A percentile compares a stretch with the other conserved stretches of the same genome.
These are phyloP conservation scores for Phycomyces blakesleeanus DNA, from an alignment of 192 early-diverging fungal genomes.

Conservation along the genomic window DNA sequence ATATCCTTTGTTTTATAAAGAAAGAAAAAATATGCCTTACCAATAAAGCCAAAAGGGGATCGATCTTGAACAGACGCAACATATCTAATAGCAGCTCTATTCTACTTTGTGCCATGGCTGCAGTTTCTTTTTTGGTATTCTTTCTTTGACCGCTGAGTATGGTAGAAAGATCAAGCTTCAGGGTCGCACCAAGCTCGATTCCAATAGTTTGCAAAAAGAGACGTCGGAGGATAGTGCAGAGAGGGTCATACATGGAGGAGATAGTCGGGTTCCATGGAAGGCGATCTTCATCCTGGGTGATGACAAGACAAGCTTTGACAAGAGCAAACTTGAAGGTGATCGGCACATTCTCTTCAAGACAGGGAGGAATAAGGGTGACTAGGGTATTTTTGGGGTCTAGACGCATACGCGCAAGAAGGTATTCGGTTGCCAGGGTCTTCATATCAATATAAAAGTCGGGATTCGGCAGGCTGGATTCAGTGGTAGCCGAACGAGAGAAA, in stretches of 20 bases:
- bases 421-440: constrained; percentile 59
- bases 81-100: constrained; percentile 72
- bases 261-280: constrained; percentile 69
- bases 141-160: constrained; percentile 12
- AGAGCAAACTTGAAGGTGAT: constrained; percentile 75
- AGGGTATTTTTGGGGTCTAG: constrained; percentile 68
- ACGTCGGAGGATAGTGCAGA: constrained; percentile 54
- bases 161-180: neutral
- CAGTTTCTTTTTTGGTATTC: constrained; percentile 29
- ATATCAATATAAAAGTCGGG: constrained; percentile 62
- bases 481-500: constrained; percentile 3
- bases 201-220: constrained; percentile 54
- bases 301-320: constrained; percentile 63
- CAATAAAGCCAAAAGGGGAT: constrained; percentile 67
- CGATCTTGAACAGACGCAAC: constrained; percentile 63
- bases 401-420: constrained; percentile 65
- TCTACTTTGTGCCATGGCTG: constrained; percentile 53
- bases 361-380: constrained; percentile 58
- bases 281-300: constrained; percentile 57
- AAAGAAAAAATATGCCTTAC: too few species aligned
- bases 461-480: neutral
- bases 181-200: constrained; percentile 24
- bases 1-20: constrained; percentile 25
- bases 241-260: constrained; percentile 44
- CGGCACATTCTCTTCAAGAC: constrained; percentile 63